A percentile compares a stretch with the other conserved stretches of the same genome.
These are phyloP conservation scores for Beauveria asiatica DNA, from an alignment of 2,329 filamentous ascomycete species.

Conservation along the genomic window DNA sequence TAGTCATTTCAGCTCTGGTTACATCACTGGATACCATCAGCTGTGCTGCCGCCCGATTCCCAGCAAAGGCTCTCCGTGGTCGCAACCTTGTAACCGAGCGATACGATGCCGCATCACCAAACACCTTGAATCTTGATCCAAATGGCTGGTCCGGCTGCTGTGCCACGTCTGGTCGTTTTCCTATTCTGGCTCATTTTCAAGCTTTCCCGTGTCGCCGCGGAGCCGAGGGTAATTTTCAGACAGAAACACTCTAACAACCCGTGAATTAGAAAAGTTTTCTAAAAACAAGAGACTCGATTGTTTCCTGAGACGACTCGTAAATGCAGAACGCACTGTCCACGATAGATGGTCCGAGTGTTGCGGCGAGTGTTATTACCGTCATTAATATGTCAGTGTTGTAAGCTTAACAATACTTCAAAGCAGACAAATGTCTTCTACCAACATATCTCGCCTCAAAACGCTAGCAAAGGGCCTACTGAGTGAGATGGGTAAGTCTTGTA, in stretches of 20 bases:
- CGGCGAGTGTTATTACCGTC: background rate
- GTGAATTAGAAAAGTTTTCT: too few relatives aligned
- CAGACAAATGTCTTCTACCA: background rate
- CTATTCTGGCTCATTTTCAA: background rate
- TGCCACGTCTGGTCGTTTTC: background rate
- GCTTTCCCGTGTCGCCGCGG: too few relatives aligned
- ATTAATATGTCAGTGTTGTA: conserved; percentile 3
- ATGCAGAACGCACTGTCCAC: background rate
- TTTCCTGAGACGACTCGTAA: background rate
- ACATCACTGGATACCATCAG: background rate
- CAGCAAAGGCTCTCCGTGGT: too few relatives aligned
- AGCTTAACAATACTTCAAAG: background rate
- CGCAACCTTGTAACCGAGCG: background rate
- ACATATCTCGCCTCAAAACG: background rate
- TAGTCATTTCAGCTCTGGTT: background rate
- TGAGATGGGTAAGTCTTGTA: too few relatives aligned
- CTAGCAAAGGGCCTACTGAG: too few relatives aligned
- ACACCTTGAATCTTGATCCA: background rate
- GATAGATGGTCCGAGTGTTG: conserved; percentile 1
- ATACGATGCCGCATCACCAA: background rate
- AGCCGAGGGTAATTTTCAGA: too few relatives aligned
- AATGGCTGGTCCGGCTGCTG: background rate
- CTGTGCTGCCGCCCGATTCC: too few relatives aligned
- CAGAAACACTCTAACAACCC: background rate
- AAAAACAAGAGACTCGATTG: background rate